Evolutionary conservation across 2,329 filamentous ascomycete genomes (phyloP), one percentile per base, ranked within the genome.

Genomic region (Tricladium varicosporioides): DNA sequence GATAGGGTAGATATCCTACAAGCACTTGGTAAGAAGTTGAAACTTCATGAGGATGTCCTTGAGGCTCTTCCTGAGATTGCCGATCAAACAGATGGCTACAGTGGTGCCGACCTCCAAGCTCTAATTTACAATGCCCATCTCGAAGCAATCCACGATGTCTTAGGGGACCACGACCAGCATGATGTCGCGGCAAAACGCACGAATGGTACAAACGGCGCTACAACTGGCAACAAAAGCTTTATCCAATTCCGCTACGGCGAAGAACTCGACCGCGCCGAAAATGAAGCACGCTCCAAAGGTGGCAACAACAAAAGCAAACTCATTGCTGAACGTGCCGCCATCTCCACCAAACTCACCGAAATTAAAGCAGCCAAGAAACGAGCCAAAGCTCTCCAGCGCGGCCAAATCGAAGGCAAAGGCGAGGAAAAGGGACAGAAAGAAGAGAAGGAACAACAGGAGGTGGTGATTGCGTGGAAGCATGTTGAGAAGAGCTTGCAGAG

Each of bases 81-180:
- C 0, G 78, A 77, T 14, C 79, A 84, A 14, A 97, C 93, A 0
- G 88, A 94, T 58, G 94, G 94, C 9, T 97, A 95, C 72, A 94
- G 91, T 0, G 94, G 94, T 11, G 94, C 94, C 1, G 94, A 99
- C 74, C 78, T 99, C 2, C 94, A 99, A 72, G 94, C 93, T 0
- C 82, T 99, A 5, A 86, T 97, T 45, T 97, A 96, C 67, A 99
- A 99, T 65, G 92, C 94, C 0, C 94, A 99, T 71, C 81, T 99
- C 5, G 93, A 97, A 75, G 94, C 94, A 27, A 97, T 99, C 62
- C 94, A 99, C 70, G 92, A 97, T 64, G 86, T 95, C 2, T 82
- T 99, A 0, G 87, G 85, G 53, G 84, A 87, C 66, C 78, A 84
- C 31, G 77, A 81, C 33, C 66, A 70, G 27, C 65, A 67, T 22